Base-by-base conservation (phyloP, 768 basidiomycete genomes). In the Lyophyllum shimeji region DNA sequence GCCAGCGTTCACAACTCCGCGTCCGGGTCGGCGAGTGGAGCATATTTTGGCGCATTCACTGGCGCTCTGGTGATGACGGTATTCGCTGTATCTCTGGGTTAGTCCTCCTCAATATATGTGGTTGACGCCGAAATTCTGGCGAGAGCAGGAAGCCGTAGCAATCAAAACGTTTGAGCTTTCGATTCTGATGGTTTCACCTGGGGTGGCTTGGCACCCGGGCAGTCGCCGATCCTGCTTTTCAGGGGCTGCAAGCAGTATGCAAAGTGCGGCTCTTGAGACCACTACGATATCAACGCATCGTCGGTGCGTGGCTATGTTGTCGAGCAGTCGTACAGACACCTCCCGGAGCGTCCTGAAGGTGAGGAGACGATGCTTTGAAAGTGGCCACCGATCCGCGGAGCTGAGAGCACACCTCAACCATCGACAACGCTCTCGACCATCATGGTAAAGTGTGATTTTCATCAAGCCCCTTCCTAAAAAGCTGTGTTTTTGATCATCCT, bases 1-100 rank as follows among this genome's bases (percentile, higher is more conserved):
- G 55, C 40, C 27, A 18, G 21, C 18, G 4, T 18, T 4, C 24
- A 50, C 21, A 50, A 39, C 24, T 56, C 55, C 29, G 42, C 55
- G 46, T 27, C 47, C 24, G 37, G 53, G 18, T n/a, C n/a, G n/a
- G n/a, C n/a, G n/a, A n/a, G 29, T 17, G 55, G 47, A 8, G 20
- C 18, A 3, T 27, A 29, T 33, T 23, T 45, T 27, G 40, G 47
- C 18, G 25, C 42, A 29, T n/a, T 33, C 24, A 21, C 45, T 31
- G 40, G 42, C 31, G 39, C 39, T 9, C n/a, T 47, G 17, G n/a
- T 33, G 31, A 29, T 17, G 21, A 29, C 39, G 23, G 31, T 56
- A 17, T 33, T 29, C 45, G 55, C 48, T 50, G 37, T 56, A 37
- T 50, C 33, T 2, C 33, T 56, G 9, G 44, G 44, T 49, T 55